Evolutionary conservation across 768 basidiomycete genomes (phyloP).

Genomic region (Auriscalpium vulgare): DNA sequence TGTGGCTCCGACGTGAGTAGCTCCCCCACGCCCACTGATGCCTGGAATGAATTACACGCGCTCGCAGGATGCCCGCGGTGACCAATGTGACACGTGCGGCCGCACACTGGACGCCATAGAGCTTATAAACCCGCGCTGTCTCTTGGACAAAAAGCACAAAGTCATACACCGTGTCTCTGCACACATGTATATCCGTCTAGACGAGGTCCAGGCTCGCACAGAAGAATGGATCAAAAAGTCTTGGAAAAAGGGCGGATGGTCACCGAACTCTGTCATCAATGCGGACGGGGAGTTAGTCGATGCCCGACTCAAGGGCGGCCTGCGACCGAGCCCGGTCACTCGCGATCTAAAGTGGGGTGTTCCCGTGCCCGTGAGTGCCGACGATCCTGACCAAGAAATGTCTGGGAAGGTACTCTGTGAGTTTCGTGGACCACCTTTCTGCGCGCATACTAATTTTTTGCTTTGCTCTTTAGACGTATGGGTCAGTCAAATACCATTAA

Average conservation of each 20-base stretch:
- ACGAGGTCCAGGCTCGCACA: constrained; percentile 70
- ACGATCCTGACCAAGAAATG: constrained; percentile 78
- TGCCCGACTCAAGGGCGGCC: constrained; percentile 75
- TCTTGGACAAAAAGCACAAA: constrained; percentile 72
- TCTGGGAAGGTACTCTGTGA: constrained; percentile 90
- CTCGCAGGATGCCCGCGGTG: constrained; percentile 85
- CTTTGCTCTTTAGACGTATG: constrained; percentile 66
- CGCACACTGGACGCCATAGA: constrained; percentile 91
- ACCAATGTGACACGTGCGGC: constrained; percentile 94
- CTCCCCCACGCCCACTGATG: not conserved
- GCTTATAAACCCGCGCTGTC: constrained; percentile 90
- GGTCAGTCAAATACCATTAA: constrained; percentile 43
- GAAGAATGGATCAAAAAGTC: constrained; percentile 85
- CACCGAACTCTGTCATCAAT: constrained; percentile 86
- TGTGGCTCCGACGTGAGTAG: constrained; percentile 71
- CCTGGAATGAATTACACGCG: not conserved
- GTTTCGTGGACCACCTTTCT: constrained; percentile 22
- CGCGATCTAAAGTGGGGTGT: constrained; percentile 96
- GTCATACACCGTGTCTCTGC: constrained; percentile 71
- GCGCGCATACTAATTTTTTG: not conserved
- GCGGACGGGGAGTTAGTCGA: constrained; percentile 84
- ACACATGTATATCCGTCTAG: constrained; percentile 89
- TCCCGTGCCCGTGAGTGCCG: constrained; percentile 69
- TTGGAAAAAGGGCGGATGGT: constrained; percentile 83
- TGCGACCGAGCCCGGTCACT: constrained; percentile 86